Evolutionary conservation across 129 eudicot genomes (phyloP), one percentile per base, ranked within the genome.

Genomic region (Escallonia herrerae): DNA sequence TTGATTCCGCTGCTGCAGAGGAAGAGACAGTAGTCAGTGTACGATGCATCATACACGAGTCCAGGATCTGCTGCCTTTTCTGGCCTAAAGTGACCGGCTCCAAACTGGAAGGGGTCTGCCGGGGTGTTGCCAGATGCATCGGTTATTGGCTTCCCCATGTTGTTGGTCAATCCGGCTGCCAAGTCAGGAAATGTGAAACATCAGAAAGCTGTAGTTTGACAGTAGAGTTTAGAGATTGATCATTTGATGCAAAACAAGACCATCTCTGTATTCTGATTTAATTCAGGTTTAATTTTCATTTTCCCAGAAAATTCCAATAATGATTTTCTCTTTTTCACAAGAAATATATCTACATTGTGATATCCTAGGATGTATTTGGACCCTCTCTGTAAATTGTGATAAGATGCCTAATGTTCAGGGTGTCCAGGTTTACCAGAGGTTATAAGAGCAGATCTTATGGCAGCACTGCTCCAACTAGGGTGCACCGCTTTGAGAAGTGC

Each of bases 31-130:
- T 94, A 94, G 69, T 94, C 97, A 2, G 60, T 62, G 75, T 89
- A 84, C 3, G 96, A 77, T 42, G 99, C 86, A 37, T 94, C 86
- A n/a, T 94, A 94, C 5, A 94, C 77, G 0, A 94, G 88, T 50
- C 99, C 99, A 43, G 99, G 99, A 60, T 94, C 96, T 40, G 88
- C 87, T 62, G 99, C 96, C 58, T 80, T 89, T 52, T 78, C 62
- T 14, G 99, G 99, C 48, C 84, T 72, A 83, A 94, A 82, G 65
- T 94, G 93, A 56, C 99, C 99, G 1, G 90, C 63, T 43, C 99
- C 99, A 7, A 73, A 86, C 41, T 89, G 97, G 68, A 94, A 94
- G 2, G 96, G 86, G 60, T 89, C 91, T 2, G 96, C 97, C 4
- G 78, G 76, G 10, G 57, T 63, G 4, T 66, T 69, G 49, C 95